Conservation (phyloP, 2,329 filamentous ascomycete genomes). For the Akanthomyces muscarius region DNA sequence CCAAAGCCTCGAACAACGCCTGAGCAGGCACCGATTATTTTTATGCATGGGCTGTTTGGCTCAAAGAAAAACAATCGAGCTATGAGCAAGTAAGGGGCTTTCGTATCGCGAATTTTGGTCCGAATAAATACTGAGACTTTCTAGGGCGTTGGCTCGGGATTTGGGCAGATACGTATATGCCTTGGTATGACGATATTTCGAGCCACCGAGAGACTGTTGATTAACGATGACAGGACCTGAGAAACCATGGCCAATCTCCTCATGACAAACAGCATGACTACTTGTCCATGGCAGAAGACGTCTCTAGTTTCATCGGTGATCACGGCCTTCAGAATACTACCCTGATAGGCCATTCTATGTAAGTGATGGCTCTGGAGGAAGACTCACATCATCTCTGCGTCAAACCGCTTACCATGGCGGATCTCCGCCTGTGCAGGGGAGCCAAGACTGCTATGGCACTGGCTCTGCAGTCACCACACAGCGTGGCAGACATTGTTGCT, state of each 20-base stretch:
- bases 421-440: slow-evolving; percentile 51
- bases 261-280: slow-evolving; percentile 78
- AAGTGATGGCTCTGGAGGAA: slow-evolving; percentile 26
- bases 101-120: not conserved
- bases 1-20: slow-evolving; percentile 35
- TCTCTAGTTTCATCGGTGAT: slow-evolving; percentile 70
- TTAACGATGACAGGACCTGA: slow-evolving; percentile 60
- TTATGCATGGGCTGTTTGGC: slow-evolving; percentile 90
- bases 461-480: slow-evolving; percentile 64
- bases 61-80: slow-evolving; percentile 93
- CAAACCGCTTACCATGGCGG: not conserved
- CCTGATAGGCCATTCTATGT: slow-evolving; percentile 93
- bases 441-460: slow-evolving; percentile 91
- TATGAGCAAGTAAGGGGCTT: slow-evolving; percentile 77
- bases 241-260: slow-evolving; percentile 90
- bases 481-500: slow-evolving; percentile 68
- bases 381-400: not conserved
- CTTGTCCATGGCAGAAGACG: slow-evolving; percentile 73
- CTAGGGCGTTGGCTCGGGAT: slow-evolving; percentile 74
- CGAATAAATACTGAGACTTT: slow-evolving; percentile 18
- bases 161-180: slow-evolving; percentile 77
- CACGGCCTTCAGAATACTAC: slow-evolving; percentile 68
- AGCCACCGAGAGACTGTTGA: slow-evolving; percentile 4
- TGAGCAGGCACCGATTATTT: slow-evolving; percentile 64
- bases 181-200: slow-evolving; percentile 51